Base-by-base conservation (phyloP, 306 rosid genomes). In the Aeschynomene evenia region DNA sequence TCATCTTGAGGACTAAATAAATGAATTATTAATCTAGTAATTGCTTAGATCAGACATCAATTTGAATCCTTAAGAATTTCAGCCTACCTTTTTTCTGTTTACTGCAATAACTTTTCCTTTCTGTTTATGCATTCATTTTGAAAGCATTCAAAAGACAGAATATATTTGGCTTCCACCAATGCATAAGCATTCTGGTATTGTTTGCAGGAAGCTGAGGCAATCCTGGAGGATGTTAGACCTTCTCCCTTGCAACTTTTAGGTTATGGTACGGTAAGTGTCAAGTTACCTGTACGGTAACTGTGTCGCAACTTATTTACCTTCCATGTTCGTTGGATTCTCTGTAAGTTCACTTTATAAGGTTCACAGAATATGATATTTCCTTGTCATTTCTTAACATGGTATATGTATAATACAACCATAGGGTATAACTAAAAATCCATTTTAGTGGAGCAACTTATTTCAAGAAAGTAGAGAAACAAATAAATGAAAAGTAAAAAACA, bases 201-300 rank as follows among this genome's bases (percentile, higher is more conserved):
- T 77, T 67, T 77, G 49, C 90, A 90, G 98, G 98, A 94, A 75
- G 97, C 96, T 70, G 97, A 94, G 82, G 97, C 98, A 66, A 94
- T 94, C 77, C 83, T 94, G 61, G 95, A 87, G 77, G 79, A 79
- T 76, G 59, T 90, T 74, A 82, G 77, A 40, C 95, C 92, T 63
- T 81, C 97, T 75, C 92, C 89, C 4, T 54, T 34, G 71, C 90
- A 88, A 81, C 77, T 81, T 76, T 63, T 94, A 24, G 92, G 97
- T 58, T 90, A 66, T 81, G 84, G 92, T 45, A 71, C 76, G 87
- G 98, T 94, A 88, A 87, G 94, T 63, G 24, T 76, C 72, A 63
- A 63, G 64, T 72, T 75, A 37, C 70, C 57, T 63, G 16, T 51
- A 52, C 29, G 61, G 36, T 56, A 58, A 64, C 66, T 69, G 18